Percentiles rank a stretch among this genome's conserved stretches.
Conservation (phyloP, 495 filamentous ascomycete genomes). For the Patellaria atrata region DNA sequence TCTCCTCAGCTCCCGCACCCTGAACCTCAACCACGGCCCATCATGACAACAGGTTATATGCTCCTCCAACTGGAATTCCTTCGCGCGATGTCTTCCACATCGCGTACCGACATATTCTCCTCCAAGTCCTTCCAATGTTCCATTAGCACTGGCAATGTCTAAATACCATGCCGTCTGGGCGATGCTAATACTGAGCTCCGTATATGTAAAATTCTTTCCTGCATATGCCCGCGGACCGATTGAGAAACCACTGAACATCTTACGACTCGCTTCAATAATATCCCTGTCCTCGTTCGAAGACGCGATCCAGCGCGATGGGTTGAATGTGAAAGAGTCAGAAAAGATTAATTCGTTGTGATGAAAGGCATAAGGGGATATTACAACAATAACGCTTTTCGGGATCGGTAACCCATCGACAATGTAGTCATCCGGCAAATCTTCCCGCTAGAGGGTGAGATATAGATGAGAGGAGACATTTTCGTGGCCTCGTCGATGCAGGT, state of each 20-base stretch:
- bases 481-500: slow-evolving; percentile 8
- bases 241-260: slow-evolving; percentile 19
- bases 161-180: too few species aligned
- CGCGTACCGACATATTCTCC: too few species aligned
- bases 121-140: too few species aligned
- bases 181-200: slow-evolving; percentile 17
- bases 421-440: slow-evolving; percentile 47
- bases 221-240: slow-evolving; percentile 21
- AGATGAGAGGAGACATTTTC: slow-evolving; percentile 10
- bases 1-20: too few species aligned
- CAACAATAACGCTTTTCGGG: slow-evolving; percentile 31
- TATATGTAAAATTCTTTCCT: slow-evolving; percentile 21
- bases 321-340: slow-evolving; percentile 15
- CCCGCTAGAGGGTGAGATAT: slow-evolving; percentile 40
- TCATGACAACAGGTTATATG: slow-evolving; percentile 9
- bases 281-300: slow-evolving; percentile 7
- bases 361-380: slow-evolving; percentile 18
- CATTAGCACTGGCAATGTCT: too few species aligned
- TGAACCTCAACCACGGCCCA: slow-evolving; percentile 6
- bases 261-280: slow-evolving; percentile 7
- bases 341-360: slow-evolving; percentile 19
- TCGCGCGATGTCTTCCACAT: slow-evolving; percentile 7
- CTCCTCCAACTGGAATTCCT: slow-evolving; percentile 10
- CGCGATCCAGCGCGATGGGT: slow-evolving; percentile 19
- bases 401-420: slow-evolving; percentile 38